These are phyloP conservation scores for Penicillium coffeae DNA, from an alignment of 495 filamentous ascomycete species.

Conservation along the genomic window DNA sequence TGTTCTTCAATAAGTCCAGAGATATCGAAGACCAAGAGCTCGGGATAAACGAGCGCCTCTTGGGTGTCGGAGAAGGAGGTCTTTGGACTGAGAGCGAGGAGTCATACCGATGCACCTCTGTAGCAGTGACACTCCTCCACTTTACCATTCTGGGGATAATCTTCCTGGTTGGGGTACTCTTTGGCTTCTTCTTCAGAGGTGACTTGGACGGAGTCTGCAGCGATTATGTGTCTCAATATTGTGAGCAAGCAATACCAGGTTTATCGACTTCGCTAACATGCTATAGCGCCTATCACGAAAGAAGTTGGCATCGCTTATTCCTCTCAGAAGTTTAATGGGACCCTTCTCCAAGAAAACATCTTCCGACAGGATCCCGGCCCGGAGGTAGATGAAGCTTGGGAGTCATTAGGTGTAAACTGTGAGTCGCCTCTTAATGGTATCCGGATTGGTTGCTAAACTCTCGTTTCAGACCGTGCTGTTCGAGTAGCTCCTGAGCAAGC, in stretches of 20 bases:
- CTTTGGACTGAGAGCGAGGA: conserved; percentile 6
- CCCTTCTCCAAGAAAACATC: conserved; percentile 48
- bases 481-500: conserved; percentile 36
- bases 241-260: conserved; percentile 5
- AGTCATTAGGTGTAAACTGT: conserved; percentile 51
- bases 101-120: not conserved
- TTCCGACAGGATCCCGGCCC: conserved; percentile 49
- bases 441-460: no score
- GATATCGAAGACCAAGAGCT: not conserved
- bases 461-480: conserved; percentile 32
- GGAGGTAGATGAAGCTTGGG: conserved; percentile 57
- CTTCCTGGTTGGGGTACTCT: conserved; percentile 11
- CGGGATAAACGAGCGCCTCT: conserved; percentile 9
- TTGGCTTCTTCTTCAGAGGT: conserved; percentile 25
- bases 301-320: conserved; percentile 30
- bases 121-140: not conserved
- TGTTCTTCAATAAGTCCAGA: conserved; percentile 6
- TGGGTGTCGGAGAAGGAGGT: conserved; percentile 12
- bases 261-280: not conserved
- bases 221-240: conserved; percentile 23
- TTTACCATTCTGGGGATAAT: not conserved
- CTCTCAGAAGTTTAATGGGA: conserved; percentile 44
- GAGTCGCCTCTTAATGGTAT: no score
- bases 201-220: conserved; percentile 17
- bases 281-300: conserved; percentile 31